phyloP scores from a whole-genome alignment of 805 yeast species.

The Candida ipomoeae region DNA sequence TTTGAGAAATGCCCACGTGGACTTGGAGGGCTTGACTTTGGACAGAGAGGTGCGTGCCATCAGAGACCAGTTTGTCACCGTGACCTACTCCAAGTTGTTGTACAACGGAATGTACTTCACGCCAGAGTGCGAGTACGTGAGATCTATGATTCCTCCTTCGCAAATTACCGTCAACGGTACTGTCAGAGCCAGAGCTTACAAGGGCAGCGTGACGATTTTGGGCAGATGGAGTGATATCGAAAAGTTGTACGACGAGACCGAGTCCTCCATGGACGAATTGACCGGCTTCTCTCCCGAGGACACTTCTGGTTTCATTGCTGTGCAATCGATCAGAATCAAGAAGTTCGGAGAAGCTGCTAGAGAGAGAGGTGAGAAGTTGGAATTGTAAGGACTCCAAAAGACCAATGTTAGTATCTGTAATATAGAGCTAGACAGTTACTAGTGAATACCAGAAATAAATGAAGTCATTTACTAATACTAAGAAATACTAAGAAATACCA shows the following conservation, averaged over 20 bases:
- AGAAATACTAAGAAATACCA: neutral
- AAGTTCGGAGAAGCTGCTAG: conserved; percentile 95
- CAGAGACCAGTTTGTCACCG: conserved; percentile 94
- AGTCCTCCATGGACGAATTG: conserved; percentile 98
- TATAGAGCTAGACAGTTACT: no score
- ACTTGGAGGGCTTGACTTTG: conserved; percentile 92
- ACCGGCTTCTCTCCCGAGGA: conserved; percentile 97
- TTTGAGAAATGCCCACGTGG: conserved; percentile 91
- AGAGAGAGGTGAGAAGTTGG: conserved; percentile 59
- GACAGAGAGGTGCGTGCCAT: conserved; percentile 97
- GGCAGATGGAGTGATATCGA: conserved; percentile 96
- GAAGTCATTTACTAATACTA: no score
- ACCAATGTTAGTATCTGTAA: neutral
- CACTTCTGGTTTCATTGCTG: conserved; percentile 95
- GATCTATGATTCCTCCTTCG: conserved; percentile 91
- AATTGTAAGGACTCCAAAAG: conserved; percentile 29
- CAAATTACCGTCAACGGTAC: conserved; percentile 94
- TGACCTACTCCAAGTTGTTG: conserved; percentile 80
- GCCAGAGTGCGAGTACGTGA: conserved; percentile 95
- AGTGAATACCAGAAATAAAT: no score
- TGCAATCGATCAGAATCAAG: conserved; percentile 96
- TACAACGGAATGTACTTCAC: conserved; percentile 98
- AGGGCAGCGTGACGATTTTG: conserved; percentile 77
- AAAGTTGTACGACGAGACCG: conserved; percentile 95
- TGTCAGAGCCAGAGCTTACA: conserved; percentile 90